phyloP scores from a whole-genome alignment of 2,329 filamentous ascomycete genomes.

The Aureobasidium leucospermi region DNA sequence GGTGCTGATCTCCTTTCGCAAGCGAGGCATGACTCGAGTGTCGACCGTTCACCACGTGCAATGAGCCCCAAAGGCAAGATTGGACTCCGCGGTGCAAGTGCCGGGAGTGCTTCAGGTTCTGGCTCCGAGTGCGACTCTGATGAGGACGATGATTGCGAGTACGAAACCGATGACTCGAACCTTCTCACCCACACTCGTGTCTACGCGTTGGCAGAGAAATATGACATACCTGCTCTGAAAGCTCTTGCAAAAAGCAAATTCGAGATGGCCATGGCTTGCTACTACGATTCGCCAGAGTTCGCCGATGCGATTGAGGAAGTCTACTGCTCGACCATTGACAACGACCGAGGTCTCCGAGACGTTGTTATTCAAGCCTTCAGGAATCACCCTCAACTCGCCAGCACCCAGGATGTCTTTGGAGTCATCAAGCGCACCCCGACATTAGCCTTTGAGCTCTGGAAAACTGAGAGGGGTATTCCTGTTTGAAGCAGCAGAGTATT shows the following conservation, averaged over 20 bases:
- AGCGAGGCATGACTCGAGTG: background rate
- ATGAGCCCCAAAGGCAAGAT: slow-evolving; percentile 9
- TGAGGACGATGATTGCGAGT: slow-evolving; percentile 26
- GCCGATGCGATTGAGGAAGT: slow-evolving; percentile 42
- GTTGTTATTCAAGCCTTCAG: slow-evolving; percentile 42
- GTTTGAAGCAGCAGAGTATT: slow-evolving; percentile 17
- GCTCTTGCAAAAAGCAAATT: slow-evolving; percentile 40
- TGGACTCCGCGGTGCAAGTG: background rate
- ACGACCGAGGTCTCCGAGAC: slow-evolving; percentile 41
- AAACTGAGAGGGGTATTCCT: slow-evolving; percentile 40
- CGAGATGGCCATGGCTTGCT: slow-evolving; percentile 36
- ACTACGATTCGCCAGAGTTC: slow-evolving; percentile 38
- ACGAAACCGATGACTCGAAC: slow-evolving; percentile 33
- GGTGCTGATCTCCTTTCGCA: background rate
- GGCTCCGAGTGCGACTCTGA: slow-evolving; percentile 31
- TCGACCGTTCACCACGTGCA: slow-evolving; percentile 4
- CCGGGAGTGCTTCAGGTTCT: background rate
- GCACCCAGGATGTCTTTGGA: slow-evolving; percentile 38
- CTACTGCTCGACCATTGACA: slow-evolving; percentile 43
- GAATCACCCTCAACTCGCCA: slow-evolving; percentile 37
- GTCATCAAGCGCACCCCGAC: slow-evolving; percentile 38
- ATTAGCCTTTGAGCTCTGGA: slow-evolving; percentile 43
- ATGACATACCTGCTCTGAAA: slow-evolving; percentile 42
- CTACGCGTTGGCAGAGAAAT: slow-evolving; percentile 46
- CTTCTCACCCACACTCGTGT: slow-evolving; percentile 41